Evolutionary conservation across 2,329 filamentous ascomycete genomes (phyloP), one percentile per base, ranked within the genome.

Genomic region (Keithomyces neogunnii): DNA sequence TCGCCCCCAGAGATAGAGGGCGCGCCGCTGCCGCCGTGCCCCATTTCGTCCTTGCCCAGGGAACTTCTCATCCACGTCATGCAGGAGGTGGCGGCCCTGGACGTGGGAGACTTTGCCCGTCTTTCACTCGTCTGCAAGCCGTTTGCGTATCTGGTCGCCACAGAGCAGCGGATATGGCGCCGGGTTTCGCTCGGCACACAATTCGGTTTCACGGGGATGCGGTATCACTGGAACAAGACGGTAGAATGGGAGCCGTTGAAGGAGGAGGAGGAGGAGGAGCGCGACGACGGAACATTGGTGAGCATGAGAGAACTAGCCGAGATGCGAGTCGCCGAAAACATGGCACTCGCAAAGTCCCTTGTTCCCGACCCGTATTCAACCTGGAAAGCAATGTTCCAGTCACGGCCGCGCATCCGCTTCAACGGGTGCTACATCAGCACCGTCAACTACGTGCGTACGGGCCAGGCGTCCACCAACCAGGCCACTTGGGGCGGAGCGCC

Each of bases 341-440:
- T 66, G 9, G 59, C 67, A 5, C 62, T 63, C 5, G 77, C 75
- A 0, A 57, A 66, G 19, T 63, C 69, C 3, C 67, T 81, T 33
- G 65, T 74, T 28, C 45, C 68, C 69, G 1, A 63, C 64, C 3
- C 60, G 0, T 84, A 82, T 60, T 62, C 68, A 3, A 69, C 78
- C 2, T 85, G 81, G 80, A 72, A 79, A 61, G 68, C 73, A 49
- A 88, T 96, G 73, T 95, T 96, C 72, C 88, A 86, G 39, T 73
- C 75, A 4, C 86, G 90, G 11, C 92, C 93, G 2, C 85, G 93
- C 43, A 78, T 97, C 54, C 88, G 93, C 52, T 99, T 95, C 75
- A 93, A 93, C 62, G 93, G 93, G 30, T 87, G 89, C 69, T 99
- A 99, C 72, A 97, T 99, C 68, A 89, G 84, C 67, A 97, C 92